These are phyloP conservation scores for Blepharisma japonicum DNA, from an alignment of 73 alveolate genomes.

Conservation along the genomic window DNA sequence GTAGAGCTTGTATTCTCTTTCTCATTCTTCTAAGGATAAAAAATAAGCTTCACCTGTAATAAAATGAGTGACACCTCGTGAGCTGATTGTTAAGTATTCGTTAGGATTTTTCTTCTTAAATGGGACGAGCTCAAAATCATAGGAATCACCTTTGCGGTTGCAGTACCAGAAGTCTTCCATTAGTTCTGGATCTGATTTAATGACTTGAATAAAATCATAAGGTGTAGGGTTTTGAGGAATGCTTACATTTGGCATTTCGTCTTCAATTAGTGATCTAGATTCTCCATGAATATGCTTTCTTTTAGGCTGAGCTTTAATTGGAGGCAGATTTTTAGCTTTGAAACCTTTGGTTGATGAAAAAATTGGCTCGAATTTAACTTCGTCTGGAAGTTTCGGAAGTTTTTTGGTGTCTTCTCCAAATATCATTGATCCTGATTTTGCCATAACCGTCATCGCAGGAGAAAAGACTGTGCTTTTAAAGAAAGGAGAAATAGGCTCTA, in stretches of 20 bases:
- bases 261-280: too few relatives aligned
- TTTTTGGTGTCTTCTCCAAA: not conserved
- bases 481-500: not conserved
- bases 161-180: constrained; percentile 76
- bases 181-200: constrained; percentile 73
- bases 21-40: constrained; percentile 75
- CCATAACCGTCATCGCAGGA: not conserved
- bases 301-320: not conserved
- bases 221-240: constrained; percentile 58
- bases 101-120: constrained; percentile 55
- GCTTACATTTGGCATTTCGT: too few relatives aligned
- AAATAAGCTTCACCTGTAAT: constrained; percentile 70
- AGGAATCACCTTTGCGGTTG: constrained; percentile 68
- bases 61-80: constrained; percentile 80
- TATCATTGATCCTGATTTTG: too few relatives aligned
- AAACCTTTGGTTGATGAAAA: not conserved
- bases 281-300: not conserved
- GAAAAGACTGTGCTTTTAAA: not conserved
- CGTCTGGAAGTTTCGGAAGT: not conserved
- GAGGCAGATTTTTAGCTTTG: not conserved
- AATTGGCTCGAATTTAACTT: not conserved
- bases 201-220: constrained; percentile 69
- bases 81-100: constrained; percentile 81
- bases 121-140: constrained; percentile 81
- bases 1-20: constrained; percentile 70